Evolutionary conservation across 78 protist genomes (phyloP).

Genomic region (Polysphondylium violaceum): DNA sequence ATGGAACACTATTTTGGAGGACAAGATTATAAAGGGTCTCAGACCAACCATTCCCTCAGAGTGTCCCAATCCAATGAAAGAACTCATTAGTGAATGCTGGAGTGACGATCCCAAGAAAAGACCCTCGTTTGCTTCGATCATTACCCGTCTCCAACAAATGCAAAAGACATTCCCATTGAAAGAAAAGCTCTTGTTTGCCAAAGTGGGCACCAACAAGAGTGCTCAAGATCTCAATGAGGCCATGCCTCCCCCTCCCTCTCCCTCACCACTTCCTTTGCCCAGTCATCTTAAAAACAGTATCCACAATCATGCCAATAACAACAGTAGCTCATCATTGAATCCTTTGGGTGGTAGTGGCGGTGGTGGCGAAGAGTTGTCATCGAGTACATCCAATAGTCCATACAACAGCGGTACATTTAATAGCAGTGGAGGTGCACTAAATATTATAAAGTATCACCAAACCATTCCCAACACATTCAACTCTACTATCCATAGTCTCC

Average conservation of each 20-base stretch:
- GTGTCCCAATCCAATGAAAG: constrained; percentile 15
- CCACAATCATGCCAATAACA: not conserved
- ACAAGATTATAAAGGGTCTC: constrained; percentile 37
- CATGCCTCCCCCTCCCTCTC: not conserved
- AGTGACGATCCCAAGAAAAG: constrained; percentile 61
- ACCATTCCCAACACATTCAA: not conserved
- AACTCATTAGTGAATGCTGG: constrained; percentile 74
- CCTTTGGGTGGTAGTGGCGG: constrained; percentile 3
- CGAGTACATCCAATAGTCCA: not conserved
- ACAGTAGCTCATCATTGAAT: not conserved
- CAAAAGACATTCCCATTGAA: constrained; percentile 5
- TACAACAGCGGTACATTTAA: not conserved
- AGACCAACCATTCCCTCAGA: constrained; percentile 64
- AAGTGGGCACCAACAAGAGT: constrained; percentile 2
- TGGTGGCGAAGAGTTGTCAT: not conserved
- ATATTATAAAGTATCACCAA: not conserved
- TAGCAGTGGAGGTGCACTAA: constrained; percentile 7
- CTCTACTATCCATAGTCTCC: constrained; percentile 31
- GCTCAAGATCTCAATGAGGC: too few relatives aligned
- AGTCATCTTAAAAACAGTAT: not conserved
- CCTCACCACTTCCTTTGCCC: not conserved
- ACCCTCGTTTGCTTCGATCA: constrained; percentile 59
- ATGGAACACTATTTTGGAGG: constrained; percentile 74
- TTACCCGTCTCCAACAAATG: constrained; percentile 37
- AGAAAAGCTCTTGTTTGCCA: constrained; percentile 1